These are phyloP conservation scores for Penicillium sp. DNA, from an alignment of 2,329 filamentous ascomycete species.

Conservation along the genomic window DNA sequence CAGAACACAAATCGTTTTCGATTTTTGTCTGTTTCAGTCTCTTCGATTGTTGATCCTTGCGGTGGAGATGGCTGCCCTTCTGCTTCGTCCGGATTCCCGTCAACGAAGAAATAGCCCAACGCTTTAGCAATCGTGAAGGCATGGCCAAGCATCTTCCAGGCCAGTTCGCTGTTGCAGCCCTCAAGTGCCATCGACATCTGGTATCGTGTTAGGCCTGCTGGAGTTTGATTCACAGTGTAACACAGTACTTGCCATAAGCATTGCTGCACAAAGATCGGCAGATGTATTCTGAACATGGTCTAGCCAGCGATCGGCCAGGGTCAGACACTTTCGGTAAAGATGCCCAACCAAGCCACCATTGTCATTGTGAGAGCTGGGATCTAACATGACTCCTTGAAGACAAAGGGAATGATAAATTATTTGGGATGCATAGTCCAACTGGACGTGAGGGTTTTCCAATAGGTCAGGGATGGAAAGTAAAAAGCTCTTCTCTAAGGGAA, in stretches of 20 bases:
- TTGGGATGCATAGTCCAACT: background rate
- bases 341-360: background rate
- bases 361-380: background rate
- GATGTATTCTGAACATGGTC: background rate
- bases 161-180: background rate
- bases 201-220: background rate
- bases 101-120: background rate
- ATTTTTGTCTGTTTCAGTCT: background rate
- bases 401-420: background rate
- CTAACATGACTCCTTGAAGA: background rate
- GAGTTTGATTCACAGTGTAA: background rate
- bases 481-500: background rate
- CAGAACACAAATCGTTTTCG: conserved; percentile 2
- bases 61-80: background rate
- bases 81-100: background rate
- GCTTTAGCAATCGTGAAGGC: background rate
- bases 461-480: background rate
- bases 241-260: background rate
- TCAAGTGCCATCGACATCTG: background rate
- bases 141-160: conserved; percentile 1
- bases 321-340: background rate
- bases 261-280: background rate
- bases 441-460: background rate
- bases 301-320: background rate
- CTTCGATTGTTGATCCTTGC: background rate